Evolutionary conservation across 257 asterid genomes (phyloP).

Genomic region (Sherardia arvensis): DNA sequence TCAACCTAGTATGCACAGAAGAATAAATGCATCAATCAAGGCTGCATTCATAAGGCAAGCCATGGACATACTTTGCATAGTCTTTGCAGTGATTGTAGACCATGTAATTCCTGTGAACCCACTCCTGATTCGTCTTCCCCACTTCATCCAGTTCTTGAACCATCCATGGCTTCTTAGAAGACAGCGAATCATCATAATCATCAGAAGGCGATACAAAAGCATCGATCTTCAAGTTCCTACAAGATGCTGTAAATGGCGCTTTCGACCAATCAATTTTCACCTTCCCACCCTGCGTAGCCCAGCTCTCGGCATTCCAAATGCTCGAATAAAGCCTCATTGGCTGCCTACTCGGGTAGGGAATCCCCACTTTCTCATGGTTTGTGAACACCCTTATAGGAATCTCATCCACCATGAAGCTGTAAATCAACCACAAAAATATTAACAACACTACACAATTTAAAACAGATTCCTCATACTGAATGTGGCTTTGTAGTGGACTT

Average conservation of each 20-base stretch:
- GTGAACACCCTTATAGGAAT: slow-evolving; percentile 24
- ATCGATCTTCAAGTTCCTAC: slow-evolving; percentile 11
- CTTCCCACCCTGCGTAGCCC: slow-evolving; percentile 30
- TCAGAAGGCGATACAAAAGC: slow-evolving; percentile 14
- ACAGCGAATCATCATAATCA: background rate
- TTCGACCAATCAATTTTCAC: slow-evolving; percentile 24
- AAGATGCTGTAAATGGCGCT: slow-evolving; percentile 24
- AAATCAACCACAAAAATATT: background rate
- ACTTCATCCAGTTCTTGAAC: slow-evolving; percentile 8
- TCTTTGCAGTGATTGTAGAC: slow-evolving; percentile 33
- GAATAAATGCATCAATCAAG: slow-evolving; percentile 2
- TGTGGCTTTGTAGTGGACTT: background rate
- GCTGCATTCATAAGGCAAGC: slow-evolving; percentile 30
- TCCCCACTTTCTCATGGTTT: slow-evolving; percentile 16
- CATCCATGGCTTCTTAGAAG: slow-evolving; percentile 7
- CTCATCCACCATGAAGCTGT: slow-evolving; percentile 27
- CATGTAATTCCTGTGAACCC: slow-evolving; percentile 33
- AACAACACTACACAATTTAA: background rate
- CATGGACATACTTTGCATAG: slow-evolving; percentile 15
- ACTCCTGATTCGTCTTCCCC: slow-evolving; percentile 13
- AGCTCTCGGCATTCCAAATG: slow-evolving; percentile 29
- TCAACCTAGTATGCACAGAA: slow-evolving; percentile 7
- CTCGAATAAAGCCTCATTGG: slow-evolving; percentile 26
- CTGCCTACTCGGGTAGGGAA: slow-evolving; percentile 19
- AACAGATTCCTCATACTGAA: background rate